These are phyloP conservation scores for Trametes hirsuta DNA, from an alignment of 1,284 basidiomycete species.

Conservation along the genomic window DNA sequence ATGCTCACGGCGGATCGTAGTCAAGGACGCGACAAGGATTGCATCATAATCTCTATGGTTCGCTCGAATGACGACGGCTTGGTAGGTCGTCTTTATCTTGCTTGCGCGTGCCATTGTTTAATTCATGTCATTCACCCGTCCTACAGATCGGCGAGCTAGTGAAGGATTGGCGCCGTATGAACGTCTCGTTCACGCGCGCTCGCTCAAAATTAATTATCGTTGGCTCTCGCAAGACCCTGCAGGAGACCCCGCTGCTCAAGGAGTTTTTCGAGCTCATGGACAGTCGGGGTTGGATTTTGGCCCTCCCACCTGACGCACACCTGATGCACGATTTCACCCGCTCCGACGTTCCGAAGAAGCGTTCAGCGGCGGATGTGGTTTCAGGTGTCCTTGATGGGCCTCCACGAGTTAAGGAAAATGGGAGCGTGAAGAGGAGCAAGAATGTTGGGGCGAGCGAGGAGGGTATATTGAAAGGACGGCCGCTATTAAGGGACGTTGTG, in stretches of 20 bases:
- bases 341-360: conserved; percentile 22
- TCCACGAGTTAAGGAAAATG: conserved; percentile 12
- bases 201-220: conserved; percentile 89
- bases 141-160: conserved; percentile 86
- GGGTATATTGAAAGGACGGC: conserved; percentile 55
- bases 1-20: conserved; percentile 94
- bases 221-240: conserved; percentile 79
- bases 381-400: background rate
- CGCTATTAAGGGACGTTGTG: conserved; percentile 61
- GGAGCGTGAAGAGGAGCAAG: conserved; percentile 33
- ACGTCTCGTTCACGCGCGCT: conserved; percentile 95
- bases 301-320: conserved; percentile 58
- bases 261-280: conserved; percentile 82
- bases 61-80: conserved; percentile 78
- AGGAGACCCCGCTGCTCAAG: conserved; percentile 59
- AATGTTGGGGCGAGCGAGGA: conserved; percentile 38
- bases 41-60: conserved; percentile 92
- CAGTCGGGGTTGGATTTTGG: conserved; percentile 67
- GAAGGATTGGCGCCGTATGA: conserved; percentile 94
- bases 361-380: conserved; percentile 18
- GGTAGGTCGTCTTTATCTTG: conserved; percentile 47
- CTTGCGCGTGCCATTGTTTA: background rate
- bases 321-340: conserved; percentile 43
- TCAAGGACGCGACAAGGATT: conserved; percentile 97
- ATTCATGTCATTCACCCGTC: conserved; percentile 5